Conservation (phyloP, 768 basidiomycete genomes). For the Psilocybe subaeruginosa region DNA sequence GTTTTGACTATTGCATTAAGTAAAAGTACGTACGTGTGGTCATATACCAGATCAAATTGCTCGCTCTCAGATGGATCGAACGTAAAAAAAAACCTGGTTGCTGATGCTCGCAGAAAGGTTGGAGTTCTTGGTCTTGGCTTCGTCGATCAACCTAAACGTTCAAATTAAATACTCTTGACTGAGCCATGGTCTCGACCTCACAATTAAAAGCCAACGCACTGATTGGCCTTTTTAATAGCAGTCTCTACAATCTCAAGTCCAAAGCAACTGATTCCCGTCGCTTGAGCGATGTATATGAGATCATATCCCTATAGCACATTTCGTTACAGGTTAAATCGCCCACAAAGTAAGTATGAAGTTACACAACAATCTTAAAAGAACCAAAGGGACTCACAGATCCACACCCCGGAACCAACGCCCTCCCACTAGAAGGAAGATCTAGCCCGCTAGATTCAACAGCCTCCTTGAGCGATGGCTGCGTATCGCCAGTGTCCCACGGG, state of each 20-base stretch:
- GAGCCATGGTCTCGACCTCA: not conserved
- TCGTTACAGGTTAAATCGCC: conserved; percentile 46
- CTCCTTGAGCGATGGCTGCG: conserved; percentile 59
- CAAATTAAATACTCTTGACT: not conserved
- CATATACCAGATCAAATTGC: conserved; percentile 61
- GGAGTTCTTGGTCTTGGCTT: conserved; percentile 19
- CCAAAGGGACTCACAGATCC: conserved; percentile 39
- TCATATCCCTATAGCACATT: conserved; percentile 8
- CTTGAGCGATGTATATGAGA: conserved; percentile 44
- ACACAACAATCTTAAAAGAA: not conserved
- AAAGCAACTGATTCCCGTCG: conserved; percentile 47
- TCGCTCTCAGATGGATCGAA: conserved; percentile 37
- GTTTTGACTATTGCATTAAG: no score
- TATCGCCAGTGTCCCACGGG: conserved; percentile 63
- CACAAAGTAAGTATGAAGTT: no score
- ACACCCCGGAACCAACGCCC: conserved; percentile 46
- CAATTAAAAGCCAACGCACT: conserved; percentile 30
- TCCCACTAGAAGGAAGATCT: conserved; percentile 39
- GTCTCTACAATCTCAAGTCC: conserved; percentile 62
- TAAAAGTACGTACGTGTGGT: conserved; percentile 52
- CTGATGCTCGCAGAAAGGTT: conserved; percentile 41
- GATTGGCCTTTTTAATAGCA: conserved; percentile 50
- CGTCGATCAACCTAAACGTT: conserved; percentile 9
- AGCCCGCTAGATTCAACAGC: conserved; percentile 49
- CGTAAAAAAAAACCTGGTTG: conserved; percentile 51